Conservation (phyloP, 495 filamentous ascomycete species). For the Pseudevernia furfuracea region DNA sequence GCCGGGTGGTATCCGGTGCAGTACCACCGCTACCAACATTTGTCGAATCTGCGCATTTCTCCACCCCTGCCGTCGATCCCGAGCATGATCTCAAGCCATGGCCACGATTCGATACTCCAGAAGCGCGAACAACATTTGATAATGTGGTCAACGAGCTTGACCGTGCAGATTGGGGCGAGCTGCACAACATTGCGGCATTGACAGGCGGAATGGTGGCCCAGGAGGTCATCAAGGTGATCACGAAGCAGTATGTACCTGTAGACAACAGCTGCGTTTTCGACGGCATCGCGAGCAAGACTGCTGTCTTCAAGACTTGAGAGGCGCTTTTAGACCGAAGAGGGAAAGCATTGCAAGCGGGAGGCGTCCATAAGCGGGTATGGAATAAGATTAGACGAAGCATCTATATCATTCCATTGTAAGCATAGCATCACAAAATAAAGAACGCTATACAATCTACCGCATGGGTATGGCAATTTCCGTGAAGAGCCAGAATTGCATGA, state of each 20-base stretch:
- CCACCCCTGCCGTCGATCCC: constrained; percentile 4
- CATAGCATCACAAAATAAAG: neutral
- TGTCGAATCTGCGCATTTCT: constrained; percentile 16
- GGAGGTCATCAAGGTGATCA: constrained; percentile 93
- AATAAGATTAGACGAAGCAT: neutral
- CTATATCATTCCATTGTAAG: neutral
- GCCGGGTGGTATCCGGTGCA: constrained; percentile 5
- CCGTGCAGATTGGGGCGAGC: constrained; percentile 71
- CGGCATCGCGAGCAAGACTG: constrained; percentile 71
- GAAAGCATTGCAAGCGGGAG: neutral
- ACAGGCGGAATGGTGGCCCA: constrained; percentile 90
- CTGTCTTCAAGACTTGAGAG: constrained; percentile 49
- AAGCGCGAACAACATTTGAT: constrained; percentile 29
- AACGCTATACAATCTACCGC: neutral
- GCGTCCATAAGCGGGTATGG: neutral
- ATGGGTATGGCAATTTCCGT: neutral
- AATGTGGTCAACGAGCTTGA: constrained; percentile 58
- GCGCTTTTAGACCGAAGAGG: neutral
- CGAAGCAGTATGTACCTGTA: constrained; percentile 90
- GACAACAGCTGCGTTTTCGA: constrained; percentile 93
- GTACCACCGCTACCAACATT: constrained; percentile 3
- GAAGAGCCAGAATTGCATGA: neutral
- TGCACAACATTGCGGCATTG: constrained; percentile 90
- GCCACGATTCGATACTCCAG: constrained; percentile 11
- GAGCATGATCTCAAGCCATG: constrained; percentile 12